Evolutionary conservation across 2,329 filamentous ascomycete genomes (phyloP).

Genomic region (Chrysosphaeria jannelii): DNA sequence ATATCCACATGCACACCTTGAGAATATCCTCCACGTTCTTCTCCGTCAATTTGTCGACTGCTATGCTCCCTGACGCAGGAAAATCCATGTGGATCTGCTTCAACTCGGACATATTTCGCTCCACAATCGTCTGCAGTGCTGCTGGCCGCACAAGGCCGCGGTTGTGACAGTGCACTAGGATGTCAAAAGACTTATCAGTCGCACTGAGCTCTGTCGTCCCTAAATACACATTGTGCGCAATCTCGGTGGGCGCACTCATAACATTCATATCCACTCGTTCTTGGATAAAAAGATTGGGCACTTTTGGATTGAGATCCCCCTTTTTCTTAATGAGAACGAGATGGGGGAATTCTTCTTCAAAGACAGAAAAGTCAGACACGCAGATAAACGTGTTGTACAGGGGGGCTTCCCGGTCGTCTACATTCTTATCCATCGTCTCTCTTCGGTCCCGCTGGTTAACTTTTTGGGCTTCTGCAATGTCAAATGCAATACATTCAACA

Average conservation of each 20-base stretch:
- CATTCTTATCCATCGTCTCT: constrained; percentile 22
- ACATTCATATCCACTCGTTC: constrained; percentile 77
- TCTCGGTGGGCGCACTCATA: constrained; percentile 76
- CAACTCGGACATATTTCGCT: constrained; percentile 15
- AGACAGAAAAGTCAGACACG: constrained; percentile 29
- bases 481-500: constrained; percentile 31
- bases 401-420: constrained; percentile 21
- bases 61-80: constrained; percentile 80
- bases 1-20: constrained; percentile 73
- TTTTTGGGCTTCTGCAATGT: constrained; percentile 45
- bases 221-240: constrained; percentile 68
- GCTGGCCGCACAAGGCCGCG: constrained; percentile 43
- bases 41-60: constrained; percentile 57
- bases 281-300: constrained; percentile 70
- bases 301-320: constrained; percentile 41
- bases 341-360: constrained; percentile 38
- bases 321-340: constrained; percentile 46
- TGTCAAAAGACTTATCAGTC: constrained; percentile 37
- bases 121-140: constrained; percentile 31
- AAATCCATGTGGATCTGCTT: constrained; percentile 33
- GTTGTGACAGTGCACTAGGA: constrained; percentile 74
- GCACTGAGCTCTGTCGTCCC: constrained; percentile 54
- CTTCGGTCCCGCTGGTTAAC: constrained; percentile 40
- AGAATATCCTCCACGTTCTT: constrained; percentile 63
- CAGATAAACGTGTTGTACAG: constrained; percentile 66